Conservation (phyloP, 345 rosid genomes). For the Mallotus nudiflorus region DNA sequence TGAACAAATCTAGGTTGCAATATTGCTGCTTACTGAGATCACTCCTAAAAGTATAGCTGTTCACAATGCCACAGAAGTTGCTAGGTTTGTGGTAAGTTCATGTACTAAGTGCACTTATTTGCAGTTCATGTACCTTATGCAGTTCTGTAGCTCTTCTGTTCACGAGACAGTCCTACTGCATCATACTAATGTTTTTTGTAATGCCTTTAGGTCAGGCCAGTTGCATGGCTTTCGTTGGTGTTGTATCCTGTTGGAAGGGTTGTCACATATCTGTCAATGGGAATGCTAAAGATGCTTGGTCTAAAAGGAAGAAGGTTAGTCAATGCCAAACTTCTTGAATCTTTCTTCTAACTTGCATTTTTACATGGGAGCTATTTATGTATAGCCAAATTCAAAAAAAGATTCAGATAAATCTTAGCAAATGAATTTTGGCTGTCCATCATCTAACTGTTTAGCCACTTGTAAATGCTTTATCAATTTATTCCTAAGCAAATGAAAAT, state of each 20-base stretch:
- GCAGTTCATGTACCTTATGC: slow-evolving; percentile 3
- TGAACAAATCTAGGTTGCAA: slow-evolving; percentile 63
- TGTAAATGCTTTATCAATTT: not conserved
- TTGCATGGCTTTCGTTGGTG: slow-evolving; percentile 96
- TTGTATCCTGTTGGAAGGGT: slow-evolving; percentile 96
- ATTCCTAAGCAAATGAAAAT: not conserved
- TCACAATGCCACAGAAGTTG: slow-evolving; percentile 94
- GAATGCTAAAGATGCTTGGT: slow-evolving; percentile 94
- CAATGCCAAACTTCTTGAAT: not conserved
- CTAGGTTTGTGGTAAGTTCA: slow-evolving; percentile 83
- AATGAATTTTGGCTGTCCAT: no score
- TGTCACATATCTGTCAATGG: slow-evolving; percentile 91
- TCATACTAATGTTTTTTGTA: slow-evolving; percentile 38
- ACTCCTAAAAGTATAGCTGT: slow-evolving; percentile 99
- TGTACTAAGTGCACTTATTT: not conserved
- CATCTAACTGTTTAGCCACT: not conserved
- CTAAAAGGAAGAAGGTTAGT: slow-evolving; percentile 87
- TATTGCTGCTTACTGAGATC: slow-evolving; percentile 92
- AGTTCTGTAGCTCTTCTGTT: slow-evolving; percentile 2
- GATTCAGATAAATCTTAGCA: no score
- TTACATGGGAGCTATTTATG: not conserved
- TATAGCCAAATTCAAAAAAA: no score
- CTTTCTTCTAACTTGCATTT: not conserved
- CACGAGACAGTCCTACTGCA: slow-evolving; percentile 11
- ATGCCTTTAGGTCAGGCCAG: slow-evolving; percentile 94